Percentiles rank a stretch among this genome's conserved stretches.
These are phyloP conservation scores for Penicillium sp. DNA, from an alignment of 2,329 filamentous ascomycete species.

Conservation along the genomic window DNA sequence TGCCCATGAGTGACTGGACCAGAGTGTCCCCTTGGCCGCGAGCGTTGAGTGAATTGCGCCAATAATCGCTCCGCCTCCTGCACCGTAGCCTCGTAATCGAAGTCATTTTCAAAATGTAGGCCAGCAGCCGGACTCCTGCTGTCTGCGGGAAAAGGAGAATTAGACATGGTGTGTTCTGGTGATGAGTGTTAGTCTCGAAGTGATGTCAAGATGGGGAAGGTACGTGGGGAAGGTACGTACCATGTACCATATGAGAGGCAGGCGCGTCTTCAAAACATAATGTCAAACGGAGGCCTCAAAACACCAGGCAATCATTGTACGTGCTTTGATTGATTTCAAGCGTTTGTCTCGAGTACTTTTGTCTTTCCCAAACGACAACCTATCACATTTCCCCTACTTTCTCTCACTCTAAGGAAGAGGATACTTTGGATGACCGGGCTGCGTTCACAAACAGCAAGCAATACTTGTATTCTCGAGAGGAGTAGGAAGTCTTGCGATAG, in stretches of 20 bases:
- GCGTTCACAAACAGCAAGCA: not conserved
- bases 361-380: no score
- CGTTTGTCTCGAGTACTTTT: no score
- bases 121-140: not conserved
- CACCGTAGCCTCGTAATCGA: not conserved
- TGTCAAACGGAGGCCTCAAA: no score
- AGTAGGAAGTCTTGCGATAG: not conserved
- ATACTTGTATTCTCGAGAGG: not conserved
- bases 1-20: not conserved
- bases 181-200: not conserved
- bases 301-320: no score
- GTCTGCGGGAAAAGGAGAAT: not conserved
- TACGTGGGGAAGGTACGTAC: not conserved
- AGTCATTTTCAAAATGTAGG: not conserved
- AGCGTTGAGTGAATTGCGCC: not conserved
- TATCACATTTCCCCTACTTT: not conserved
- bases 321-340: no score
- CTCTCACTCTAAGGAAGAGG: not conserved
- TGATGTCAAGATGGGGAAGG: not conserved
- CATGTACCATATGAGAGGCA: not conserved
- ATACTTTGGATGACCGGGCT: not conserved
- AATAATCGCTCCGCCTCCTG: not conserved
- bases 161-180: not conserved
- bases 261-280: not conserved
- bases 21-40: not conserved